phyloP scores from a whole-genome alignment of 2,329 filamentous ascomycete genomes.

The Nemania sp. region DNA sequence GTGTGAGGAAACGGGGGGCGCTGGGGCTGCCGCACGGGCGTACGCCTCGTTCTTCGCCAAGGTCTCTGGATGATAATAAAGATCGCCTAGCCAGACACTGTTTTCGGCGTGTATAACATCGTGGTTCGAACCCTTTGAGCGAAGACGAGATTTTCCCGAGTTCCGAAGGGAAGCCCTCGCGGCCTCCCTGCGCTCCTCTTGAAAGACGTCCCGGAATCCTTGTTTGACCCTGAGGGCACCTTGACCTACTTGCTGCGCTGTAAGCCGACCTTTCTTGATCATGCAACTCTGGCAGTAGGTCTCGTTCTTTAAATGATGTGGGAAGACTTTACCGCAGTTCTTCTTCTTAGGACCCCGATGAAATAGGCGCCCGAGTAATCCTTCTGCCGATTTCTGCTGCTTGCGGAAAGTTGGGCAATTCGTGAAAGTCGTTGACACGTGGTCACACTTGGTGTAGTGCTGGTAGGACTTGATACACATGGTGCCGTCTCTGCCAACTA shows the following conservation, averaged over 20 bases:
- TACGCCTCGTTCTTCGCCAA: conserved; percentile 26
- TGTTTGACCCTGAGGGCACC: conserved; percentile 30
- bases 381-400: conserved; percentile 28
- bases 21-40: conserved; percentile 19
- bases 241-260: conserved; percentile 27
- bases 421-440: conserved; percentile 26
- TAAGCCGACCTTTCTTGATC: conserved; percentile 19
- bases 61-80: conserved; percentile 31
- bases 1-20: conserved; percentile 27
- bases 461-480: conserved; percentile 36
- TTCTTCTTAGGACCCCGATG: conserved; percentile 14
- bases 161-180: conserved; percentile 12
- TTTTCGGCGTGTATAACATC: conserved; percentile 11
- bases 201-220: conserved; percentile 22
- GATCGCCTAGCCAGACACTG: conserved; percentile 32
- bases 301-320: conserved; percentile 21
- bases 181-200: conserved; percentile 17
- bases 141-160: conserved; percentile 3
- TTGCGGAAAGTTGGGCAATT: conserved; percentile 33
- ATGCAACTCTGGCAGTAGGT: conserved; percentile 32
- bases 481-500: not conserved
- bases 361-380: conserved; percentile 31
- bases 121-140: conserved; percentile 8
- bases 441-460: conserved; percentile 32
- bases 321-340: conserved; percentile 34